Percentiles rank a stretch among this genome's conserved stretches.
Conservation (phyloP, 106 monocot species). For the Apostasia shenzhenica region DNA sequence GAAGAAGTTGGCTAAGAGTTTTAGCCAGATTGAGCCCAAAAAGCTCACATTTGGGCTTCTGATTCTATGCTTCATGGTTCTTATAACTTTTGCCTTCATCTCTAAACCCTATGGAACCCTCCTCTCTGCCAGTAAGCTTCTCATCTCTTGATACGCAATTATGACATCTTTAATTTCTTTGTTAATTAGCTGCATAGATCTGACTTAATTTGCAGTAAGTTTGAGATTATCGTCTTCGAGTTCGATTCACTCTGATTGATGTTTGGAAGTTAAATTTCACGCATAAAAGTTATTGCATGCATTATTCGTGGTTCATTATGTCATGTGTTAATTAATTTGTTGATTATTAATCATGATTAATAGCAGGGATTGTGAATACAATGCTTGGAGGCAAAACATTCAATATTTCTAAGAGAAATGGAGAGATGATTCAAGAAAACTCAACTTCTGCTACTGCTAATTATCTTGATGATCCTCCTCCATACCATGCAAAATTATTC, state of each 20-base stretch:
- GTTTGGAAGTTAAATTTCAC: too few relatives aligned
- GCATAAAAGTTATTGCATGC: too few relatives aligned
- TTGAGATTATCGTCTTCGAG: too few relatives aligned
- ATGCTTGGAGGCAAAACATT: too few relatives aligned
- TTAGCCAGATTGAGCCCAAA: slow-evolving; percentile 1
- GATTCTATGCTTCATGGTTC: background rate
- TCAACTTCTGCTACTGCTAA: background rate
- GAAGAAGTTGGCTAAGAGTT: background rate
- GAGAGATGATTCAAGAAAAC: background rate
- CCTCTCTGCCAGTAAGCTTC: background rate
- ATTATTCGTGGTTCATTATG: too few relatives aligned
- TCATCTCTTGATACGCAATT: background rate
- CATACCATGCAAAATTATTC: background rate
- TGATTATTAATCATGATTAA: too few relatives aligned
- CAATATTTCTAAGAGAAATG: too few relatives aligned
- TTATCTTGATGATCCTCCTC: background rate
- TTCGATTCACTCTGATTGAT: too few relatives aligned
- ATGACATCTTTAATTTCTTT: background rate
- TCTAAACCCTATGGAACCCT: background rate
- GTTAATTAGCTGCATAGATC: background rate
- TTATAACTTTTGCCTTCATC: background rate
- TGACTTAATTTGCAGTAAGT: too few relatives aligned
- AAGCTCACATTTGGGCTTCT: slow-evolving; percentile 3
- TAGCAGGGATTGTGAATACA: too few relatives aligned
- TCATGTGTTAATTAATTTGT: too few relatives aligned